These are phyloP conservation scores for Kurtzmaniella natalensis DNA, from an alignment of 1,139 yeast species.

Conservation along the genomic window DNA sequence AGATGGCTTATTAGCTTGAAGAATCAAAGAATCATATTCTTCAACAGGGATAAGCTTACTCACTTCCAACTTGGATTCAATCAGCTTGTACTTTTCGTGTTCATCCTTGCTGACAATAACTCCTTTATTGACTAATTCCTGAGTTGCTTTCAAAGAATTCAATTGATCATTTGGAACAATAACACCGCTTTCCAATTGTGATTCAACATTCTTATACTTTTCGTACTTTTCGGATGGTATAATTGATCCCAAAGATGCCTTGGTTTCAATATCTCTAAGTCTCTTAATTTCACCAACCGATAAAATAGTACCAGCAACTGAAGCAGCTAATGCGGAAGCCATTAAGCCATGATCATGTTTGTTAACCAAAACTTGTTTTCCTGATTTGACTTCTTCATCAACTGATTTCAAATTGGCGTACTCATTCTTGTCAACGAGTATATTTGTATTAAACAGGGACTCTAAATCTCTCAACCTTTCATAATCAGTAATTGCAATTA, in stretches of 20 bases:
- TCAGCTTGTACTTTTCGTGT: slow-evolving; percentile 3
- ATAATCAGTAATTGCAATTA: not conserved
- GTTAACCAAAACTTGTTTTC: not conserved
- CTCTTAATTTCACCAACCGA: not conserved
- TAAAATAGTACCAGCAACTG: not conserved
- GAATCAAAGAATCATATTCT: slow-evolving; percentile 31
- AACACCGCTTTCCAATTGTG: not conserved
- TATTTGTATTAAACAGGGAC: not conserved
- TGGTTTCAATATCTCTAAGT: slow-evolving; percentile 2
- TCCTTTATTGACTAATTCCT: not conserved
- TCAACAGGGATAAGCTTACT: slow-evolving; percentile 4
- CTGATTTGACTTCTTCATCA: slow-evolving; percentile 1
- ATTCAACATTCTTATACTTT: slow-evolving; percentile 2
- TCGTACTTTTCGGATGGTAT: slow-evolving; percentile 1
- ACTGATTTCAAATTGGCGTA: slow-evolving; percentile 3
- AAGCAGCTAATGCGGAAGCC: not conserved
- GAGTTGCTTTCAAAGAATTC: not conserved
- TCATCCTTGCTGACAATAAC: not conserved
- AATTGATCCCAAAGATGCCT: not conserved
- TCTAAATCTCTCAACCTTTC: slow-evolving; percentile 4
- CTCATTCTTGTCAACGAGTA: not conserved
- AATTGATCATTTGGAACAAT: not conserved
- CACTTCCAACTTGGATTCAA: not conserved
- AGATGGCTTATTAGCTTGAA: slow-evolving; percentile 36
- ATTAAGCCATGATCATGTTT: not conserved